Base-by-base conservation (phyloP, 805 yeast genomes). In the Pichia deserticola region DNA sequence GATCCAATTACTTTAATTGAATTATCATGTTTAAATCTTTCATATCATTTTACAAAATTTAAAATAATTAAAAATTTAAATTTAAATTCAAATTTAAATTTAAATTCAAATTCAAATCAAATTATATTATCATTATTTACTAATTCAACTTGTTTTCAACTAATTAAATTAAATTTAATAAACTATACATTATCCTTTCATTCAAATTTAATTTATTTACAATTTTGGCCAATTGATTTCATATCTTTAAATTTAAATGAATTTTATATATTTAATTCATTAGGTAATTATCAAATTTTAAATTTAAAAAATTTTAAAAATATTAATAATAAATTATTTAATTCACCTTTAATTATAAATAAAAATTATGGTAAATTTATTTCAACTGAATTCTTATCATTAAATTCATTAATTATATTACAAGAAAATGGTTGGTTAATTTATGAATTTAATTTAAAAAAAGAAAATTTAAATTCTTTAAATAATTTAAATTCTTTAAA, bases 341-440 rank as follows among this genome's bases (percentile, higher is more conserved):
- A 30, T 13, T 28, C 20, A 28, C 25, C 36, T 9, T 10, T 12
- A 20, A 55, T 43, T 51, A 49, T 32, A 42, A 47, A 41, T 43
- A 49, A 28, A 35, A 52, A 10, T 55, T 50, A 37, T 44, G 67
- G 68, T 5, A 54, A 51, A n/a, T 46, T 62, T 0, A 32, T 49
- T 3, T 54, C 56, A 28, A 51, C 62, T 1, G 36, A 45, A 30
- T 15, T 35, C 7, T 39, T 59, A 2, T 46, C n/a, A 11, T 20
- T 29, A 3, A 45, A 51, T 15, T 50, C 52, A 25, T 62, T 65
- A 61, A 45, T 58, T 0, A 48, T 62, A 1, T 36, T 58, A 11
- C 69, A 65, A 40, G 65, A 63, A 35, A 32, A 33, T n/a, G 69
- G 69, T 12, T 65, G 67, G 67, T 48, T 55, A 3, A 49, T 63